These are phyloP conservation scores for Chaetoceros tenuissimus DNA, from an alignment of 108 stramenopile genomes.

Conservation along the genomic window DNA sequence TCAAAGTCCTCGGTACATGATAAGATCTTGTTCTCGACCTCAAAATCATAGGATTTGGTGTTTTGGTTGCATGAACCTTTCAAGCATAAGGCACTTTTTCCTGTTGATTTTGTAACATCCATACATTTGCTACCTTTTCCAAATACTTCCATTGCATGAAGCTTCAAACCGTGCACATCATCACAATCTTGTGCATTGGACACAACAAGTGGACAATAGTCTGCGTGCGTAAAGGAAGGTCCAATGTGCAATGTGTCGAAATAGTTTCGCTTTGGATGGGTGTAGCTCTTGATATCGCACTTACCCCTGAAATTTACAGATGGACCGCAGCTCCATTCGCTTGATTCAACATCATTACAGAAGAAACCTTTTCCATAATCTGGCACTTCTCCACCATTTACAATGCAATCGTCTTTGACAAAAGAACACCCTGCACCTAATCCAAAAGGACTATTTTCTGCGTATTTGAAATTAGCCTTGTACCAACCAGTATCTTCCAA, in stretches of 20 bases:
- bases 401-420: conserved; percentile 34
- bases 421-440: conserved; percentile 45
- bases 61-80: neutral
- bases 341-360: conserved; percentile 7
- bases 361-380: conserved; percentile 15
- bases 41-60: neutral
- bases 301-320: neutral
- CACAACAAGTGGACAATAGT: neutral
- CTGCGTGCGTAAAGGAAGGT: neutral
- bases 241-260: neutral
- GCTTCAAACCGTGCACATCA: neutral
- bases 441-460: conserved; percentile 28
- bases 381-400: conserved; percentile 19
- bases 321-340: neutral
- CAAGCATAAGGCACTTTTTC: neutral
- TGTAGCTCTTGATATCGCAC: neutral
- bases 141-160: neutral
- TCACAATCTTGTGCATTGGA: neutral
- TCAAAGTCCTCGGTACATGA: neutral
- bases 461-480: conserved; percentile 31
- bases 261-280: neutral
- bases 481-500: conserved; percentile 59
- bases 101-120: neutral
- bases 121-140: neutral
- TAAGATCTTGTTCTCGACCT: neutral